Percentiles rank a stretch among this genome's conserved stretches.
phyloP scores from a whole-genome alignment of 495 filamentous ascomycete species.

The Penicillium fimorum region DNA sequence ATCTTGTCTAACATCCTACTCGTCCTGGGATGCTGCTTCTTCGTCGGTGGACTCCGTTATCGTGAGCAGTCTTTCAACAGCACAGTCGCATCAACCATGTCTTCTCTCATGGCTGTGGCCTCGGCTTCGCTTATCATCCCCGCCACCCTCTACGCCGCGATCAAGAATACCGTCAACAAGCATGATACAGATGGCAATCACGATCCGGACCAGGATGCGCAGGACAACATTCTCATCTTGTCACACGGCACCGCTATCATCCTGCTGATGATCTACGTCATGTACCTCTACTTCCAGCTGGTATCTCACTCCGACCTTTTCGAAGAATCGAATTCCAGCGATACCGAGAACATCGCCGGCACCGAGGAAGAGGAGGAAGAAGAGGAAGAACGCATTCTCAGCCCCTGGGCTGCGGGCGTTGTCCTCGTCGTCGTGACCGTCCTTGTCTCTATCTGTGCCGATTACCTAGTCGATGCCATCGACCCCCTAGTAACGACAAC shows the following conservation, averaged over 20 bases:
- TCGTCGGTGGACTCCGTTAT: slow-evolving; percentile 71
- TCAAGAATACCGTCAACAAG: slow-evolving; percentile 19
- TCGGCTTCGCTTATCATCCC: slow-evolving; percentile 92
- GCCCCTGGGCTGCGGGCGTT: slow-evolving; percentile 66
- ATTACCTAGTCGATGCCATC: slow-evolving; percentile 91
- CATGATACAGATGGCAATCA: background rate
- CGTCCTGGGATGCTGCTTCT: slow-evolving; percentile 95
- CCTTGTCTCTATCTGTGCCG: slow-evolving; percentile 85
- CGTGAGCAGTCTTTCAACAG: slow-evolving; percentile 76
- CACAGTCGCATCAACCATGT: slow-evolving; percentile 92
- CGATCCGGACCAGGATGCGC: slow-evolving; percentile 21
- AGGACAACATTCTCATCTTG: slow-evolving; percentile 68
- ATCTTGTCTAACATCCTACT: slow-evolving; percentile 95
- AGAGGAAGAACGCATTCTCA: slow-evolving; percentile 60
- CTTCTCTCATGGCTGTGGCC: slow-evolving; percentile 90
- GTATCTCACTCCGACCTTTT: slow-evolving; percentile 78
- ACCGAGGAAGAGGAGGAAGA: slow-evolving; percentile 45
- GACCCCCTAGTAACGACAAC: slow-evolving; percentile 80
- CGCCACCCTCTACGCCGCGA: slow-evolving; percentile 68
- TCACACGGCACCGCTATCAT: slow-evolving; percentile 92
- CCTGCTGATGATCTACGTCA: slow-evolving; percentile 78
- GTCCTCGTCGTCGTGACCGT: slow-evolving; percentile 77
- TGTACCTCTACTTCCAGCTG: slow-evolving; percentile 92
- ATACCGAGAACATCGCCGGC: slow-evolving; percentile 34
- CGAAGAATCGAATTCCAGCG: slow-evolving; percentile 56